phyloP scores from a whole-genome alignment of 805 yeast species.

The Candida sithepensis region DNA sequence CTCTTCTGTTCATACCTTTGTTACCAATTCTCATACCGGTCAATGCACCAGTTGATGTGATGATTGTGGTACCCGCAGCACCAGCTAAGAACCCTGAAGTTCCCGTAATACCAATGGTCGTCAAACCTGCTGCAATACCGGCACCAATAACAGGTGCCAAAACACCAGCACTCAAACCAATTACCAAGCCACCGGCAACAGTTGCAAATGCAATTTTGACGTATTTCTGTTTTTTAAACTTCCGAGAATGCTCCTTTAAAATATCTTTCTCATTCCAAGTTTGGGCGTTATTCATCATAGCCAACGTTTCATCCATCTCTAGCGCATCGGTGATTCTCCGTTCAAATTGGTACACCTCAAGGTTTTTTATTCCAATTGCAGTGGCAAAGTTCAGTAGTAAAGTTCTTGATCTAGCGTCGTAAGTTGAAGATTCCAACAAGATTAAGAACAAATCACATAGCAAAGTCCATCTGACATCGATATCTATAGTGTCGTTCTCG shows the following conservation, averaged over 20 bases:
- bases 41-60: conserved; percentile 87
- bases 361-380: conserved; percentile 49
- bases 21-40: conserved; percentile 89
- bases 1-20: conserved; percentile 78
- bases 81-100: conserved; percentile 92
- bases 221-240: conserved; percentile 60
- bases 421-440: conserved; percentile 76
- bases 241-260: conserved; percentile 67
- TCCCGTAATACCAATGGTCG: conserved; percentile 94
- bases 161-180: conserved; percentile 93
- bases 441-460: conserved; percentile 85
- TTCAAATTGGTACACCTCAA: conserved; percentile 86
- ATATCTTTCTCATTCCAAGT: conserved; percentile 70
- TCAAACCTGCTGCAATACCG: conserved; percentile 94
- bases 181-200: conserved; percentile 89
- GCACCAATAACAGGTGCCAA: conserved; percentile 98
- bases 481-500: conserved; percentile 39
- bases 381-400: conserved; percentile 67
- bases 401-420: conserved; percentile 85
- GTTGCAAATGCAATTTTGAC: conserved; percentile 94
- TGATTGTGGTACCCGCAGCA: conserved; percentile 92
- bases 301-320: conserved; percentile 62
- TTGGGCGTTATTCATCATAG: conserved; percentile 37
- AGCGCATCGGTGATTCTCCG: conserved; percentile 84
- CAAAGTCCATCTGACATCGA: conserved; percentile 90